These are phyloP conservation scores for Dactylellina cionopaga DNA, from an alignment of 2,329 filamentous ascomycete species.

Conservation along the genomic window DNA sequence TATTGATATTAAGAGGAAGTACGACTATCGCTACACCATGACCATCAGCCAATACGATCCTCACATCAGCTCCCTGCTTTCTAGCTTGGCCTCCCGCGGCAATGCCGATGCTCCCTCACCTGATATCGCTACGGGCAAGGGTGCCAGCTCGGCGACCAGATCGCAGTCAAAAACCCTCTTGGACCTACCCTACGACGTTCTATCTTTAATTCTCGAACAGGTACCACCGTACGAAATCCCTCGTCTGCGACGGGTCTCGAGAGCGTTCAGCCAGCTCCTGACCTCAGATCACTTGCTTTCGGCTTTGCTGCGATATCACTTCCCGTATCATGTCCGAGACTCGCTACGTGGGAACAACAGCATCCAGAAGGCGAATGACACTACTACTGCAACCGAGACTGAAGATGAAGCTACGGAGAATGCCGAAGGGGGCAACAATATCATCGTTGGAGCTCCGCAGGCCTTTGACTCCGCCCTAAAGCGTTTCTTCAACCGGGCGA, in stretches of 20 bases:
- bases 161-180: conserved; percentile 22
- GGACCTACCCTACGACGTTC: conserved; percentile 46
- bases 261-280: conserved; percentile 30
- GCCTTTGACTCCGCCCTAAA: conserved; percentile 45
- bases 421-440: neutral
- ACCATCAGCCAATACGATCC: neutral
- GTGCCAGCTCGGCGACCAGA: conserved; percentile 12
- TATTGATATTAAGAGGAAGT: too few species aligned
- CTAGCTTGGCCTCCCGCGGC: conserved; percentile 4
- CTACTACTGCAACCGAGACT: neutral
- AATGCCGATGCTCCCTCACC: conserved; percentile 26
- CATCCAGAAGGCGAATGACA: neutral
- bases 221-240: conserved; percentile 47
- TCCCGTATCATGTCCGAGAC: conserved; percentile 44
- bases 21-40: too few species aligned
- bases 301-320: conserved; percentile 35
- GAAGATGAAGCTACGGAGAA: neutral
- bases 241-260: conserved; percentile 36
- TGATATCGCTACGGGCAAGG: conserved; percentile 21
- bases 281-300: conserved; percentile 46
- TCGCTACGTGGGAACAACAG: conserved; percentile 17
- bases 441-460: conserved; percentile 28
- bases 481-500: conserved; percentile 49
- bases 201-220: conserved; percentile 40
- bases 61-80: conserved; percentile 28